Conservation (phyloP, 2,329 filamentous ascomycete species). For the Diaporthe sp. region DNA sequence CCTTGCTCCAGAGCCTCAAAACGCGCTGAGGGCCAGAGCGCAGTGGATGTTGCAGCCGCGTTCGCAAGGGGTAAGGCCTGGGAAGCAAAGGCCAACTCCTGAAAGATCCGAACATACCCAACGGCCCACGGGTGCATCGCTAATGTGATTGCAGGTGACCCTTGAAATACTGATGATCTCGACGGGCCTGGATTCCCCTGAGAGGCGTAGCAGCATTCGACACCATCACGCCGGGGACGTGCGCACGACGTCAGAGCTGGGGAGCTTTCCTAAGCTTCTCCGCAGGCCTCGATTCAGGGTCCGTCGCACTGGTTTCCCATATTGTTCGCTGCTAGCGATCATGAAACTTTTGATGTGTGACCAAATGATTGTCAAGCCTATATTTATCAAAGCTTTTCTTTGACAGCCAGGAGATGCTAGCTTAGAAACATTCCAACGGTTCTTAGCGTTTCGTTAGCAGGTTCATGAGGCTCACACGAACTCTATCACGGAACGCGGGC, state of each 20-base stretch:
- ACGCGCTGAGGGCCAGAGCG: slow-evolving; percentile 13
- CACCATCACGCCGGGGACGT: slow-evolving; percentile 25
- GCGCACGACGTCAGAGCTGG: slow-evolving; percentile 25
- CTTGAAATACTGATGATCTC: slow-evolving; percentile 2
- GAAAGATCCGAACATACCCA: background rate
- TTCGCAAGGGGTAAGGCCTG: background rate
- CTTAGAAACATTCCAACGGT: slow-evolving; percentile 27
- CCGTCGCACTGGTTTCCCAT: slow-evolving; percentile 33
- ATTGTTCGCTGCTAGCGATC: slow-evolving; percentile 23
- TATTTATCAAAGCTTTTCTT: slow-evolving; percentile 22
- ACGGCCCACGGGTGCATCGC: background rate
- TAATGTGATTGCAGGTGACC: slow-evolving; percentile 16
- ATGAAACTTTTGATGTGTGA: slow-evolving; percentile 26
- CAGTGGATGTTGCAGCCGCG: slow-evolving; percentile 23
- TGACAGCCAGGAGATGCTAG: slow-evolving; percentile 20
- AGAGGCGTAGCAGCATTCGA: slow-evolving; percentile 13
- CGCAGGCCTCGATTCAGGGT: slow-evolving; percentile 20
- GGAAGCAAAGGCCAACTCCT: slow-evolving; percentile 9
- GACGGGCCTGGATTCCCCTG: slow-evolving; percentile 20
- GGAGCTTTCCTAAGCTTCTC: background rate
- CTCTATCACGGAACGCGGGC: slow-evolving; percentile 12
- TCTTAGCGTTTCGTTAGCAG: slow-evolving; percentile 30
- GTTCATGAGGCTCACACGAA: slow-evolving; percentile 22
- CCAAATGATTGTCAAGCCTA: slow-evolving; percentile 20
- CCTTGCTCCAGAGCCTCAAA: background rate